These are phyloP conservation scores for Taphrina betulina DNA, from an alignment of 1,139 yeast species.

Conservation along the genomic window DNA sequence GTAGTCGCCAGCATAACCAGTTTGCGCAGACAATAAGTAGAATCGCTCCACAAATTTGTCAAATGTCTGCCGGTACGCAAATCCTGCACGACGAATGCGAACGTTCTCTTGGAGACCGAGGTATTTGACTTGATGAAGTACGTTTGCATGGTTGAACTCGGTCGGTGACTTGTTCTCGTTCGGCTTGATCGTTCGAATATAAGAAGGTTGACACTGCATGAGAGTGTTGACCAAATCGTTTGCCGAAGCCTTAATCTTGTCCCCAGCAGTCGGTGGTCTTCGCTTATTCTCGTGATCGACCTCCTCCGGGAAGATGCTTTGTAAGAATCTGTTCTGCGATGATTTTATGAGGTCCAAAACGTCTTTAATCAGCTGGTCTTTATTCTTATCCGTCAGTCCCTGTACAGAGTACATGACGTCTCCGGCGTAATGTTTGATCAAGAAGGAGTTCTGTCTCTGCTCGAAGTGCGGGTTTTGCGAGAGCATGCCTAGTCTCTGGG, in stretches of 20 bases:
- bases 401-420: constrained; percentile 90
- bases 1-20: constrained; percentile 98
- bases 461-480: constrained; percentile 83
- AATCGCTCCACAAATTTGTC: constrained; percentile 97
- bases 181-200: constrained; percentile 96
- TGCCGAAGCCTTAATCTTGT: constrained; percentile 88
- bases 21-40: constrained; percentile 77
- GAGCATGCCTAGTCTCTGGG: constrained; percentile 85
- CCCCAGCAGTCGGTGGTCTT: constrained; percentile 97
- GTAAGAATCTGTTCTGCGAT: constrained; percentile 66
- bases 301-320: constrained; percentile 72
- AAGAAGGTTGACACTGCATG: constrained; percentile 87
- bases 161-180: constrained; percentile 88
- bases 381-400: constrained; percentile 95
- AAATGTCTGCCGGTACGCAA: constrained; percentile 95
- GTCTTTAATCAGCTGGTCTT: constrained; percentile 90
- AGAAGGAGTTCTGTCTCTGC: constrained; percentile 79
- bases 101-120: constrained; percentile 96
- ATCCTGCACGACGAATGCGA: constrained; percentile 96
- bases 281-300: constrained; percentile 70
- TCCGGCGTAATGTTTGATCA: constrained; percentile 96
- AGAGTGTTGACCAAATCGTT: constrained; percentile 85
- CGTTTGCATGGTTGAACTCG: constrained; percentile 86
- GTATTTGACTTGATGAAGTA: constrained; percentile 91
- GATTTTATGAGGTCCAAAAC: constrained; percentile 73